Percentiles rank a stretch among this genome's conserved stretches.
Conservation (phyloP, 805 yeast species). For the Sungouiella blattae region DNA sequence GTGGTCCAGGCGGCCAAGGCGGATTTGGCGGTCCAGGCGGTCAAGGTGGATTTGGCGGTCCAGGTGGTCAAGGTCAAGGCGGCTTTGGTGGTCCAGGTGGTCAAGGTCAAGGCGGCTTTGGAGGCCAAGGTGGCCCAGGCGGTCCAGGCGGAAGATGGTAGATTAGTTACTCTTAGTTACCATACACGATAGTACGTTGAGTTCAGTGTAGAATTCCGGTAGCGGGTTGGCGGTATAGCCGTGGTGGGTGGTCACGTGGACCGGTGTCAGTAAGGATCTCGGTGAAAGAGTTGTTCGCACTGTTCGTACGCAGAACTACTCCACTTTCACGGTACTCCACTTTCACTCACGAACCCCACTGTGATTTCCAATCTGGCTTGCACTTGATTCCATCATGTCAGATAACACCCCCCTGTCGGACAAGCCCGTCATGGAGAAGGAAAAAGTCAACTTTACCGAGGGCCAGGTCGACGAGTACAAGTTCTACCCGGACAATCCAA, state of each 20-base stretch:
- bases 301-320: too few species aligned
- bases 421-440: constrained; percentile 30
- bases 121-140: constrained; percentile 7
- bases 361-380: too few species aligned
- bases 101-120: constrained; percentile 8
- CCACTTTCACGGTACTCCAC: too few species aligned
- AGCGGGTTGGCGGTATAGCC: too few species aligned
- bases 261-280: too few species aligned
- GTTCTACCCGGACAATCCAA: constrained; percentile 87
- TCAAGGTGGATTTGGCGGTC: constrained; percentile 3
- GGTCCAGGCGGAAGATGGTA: constrained; percentile 4
- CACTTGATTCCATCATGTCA: constrained; percentile 3
- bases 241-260: too few species aligned
- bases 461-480: constrained; percentile 53
- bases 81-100: constrained; percentile 7
- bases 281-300: too few species aligned
- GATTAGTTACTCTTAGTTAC: too few species aligned
- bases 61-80: constrained; percentile 5
- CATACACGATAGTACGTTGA: too few species aligned
- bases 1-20: constrained; percentile 9
- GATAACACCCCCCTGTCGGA: constrained; percentile 15
- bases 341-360: too few species aligned
- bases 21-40: constrained; percentile 5
- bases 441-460: constrained; percentile 52
- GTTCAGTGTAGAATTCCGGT: too few species aligned